phyloP scores from a whole-genome alignment of 495 filamentous ascomycete genomes.

The Neurospora africana region DNA sequence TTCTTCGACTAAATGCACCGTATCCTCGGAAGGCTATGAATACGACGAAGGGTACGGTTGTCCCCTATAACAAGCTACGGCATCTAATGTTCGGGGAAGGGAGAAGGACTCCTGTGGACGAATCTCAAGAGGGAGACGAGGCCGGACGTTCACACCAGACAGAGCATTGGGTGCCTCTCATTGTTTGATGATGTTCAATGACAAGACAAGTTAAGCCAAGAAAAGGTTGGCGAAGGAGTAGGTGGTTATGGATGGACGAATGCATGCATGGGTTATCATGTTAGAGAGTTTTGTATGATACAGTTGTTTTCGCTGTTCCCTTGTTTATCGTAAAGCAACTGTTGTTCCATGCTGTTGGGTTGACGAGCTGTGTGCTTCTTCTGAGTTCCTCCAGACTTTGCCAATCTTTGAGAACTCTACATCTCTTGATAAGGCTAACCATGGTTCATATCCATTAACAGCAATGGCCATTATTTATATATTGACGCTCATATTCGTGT shows the following conservation, averaged over 20 bases:
- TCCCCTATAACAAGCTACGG: not conserved
- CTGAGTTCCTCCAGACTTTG: not conserved
- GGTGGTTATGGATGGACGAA: not conserved
- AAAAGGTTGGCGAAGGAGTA: not conserved
- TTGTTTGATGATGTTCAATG: not conserved
- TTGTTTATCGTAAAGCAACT: not conserved
- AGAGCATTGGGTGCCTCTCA: not conserved
- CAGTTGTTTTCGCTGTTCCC: not conserved
- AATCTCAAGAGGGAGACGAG: not conserved
- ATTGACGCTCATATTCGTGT: not conserved
- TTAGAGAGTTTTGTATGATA: not conserved
- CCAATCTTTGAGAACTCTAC: not conserved
- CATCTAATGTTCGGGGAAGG: not conserved
- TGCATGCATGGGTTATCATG: not conserved
- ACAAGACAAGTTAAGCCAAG: not conserved
- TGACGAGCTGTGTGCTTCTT: not conserved
- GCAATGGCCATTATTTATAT: not conserved
- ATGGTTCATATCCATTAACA: not conserved
- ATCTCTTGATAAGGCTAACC: not conserved
- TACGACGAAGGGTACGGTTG: not conserved
- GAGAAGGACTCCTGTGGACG: not conserved
- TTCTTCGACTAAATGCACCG: slow-evolving; percentile 66
- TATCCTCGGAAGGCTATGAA: not conserved
- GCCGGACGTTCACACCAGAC: not conserved
- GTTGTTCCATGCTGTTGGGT: not conserved